Percentiles rank a stretch among this genome's conserved stretches.
These are phyloP conservation scores for Raffaelea ambrosiae DNA, from an alignment of 2,329 filamentous ascomycete genomes.

Conservation along the genomic window DNA sequence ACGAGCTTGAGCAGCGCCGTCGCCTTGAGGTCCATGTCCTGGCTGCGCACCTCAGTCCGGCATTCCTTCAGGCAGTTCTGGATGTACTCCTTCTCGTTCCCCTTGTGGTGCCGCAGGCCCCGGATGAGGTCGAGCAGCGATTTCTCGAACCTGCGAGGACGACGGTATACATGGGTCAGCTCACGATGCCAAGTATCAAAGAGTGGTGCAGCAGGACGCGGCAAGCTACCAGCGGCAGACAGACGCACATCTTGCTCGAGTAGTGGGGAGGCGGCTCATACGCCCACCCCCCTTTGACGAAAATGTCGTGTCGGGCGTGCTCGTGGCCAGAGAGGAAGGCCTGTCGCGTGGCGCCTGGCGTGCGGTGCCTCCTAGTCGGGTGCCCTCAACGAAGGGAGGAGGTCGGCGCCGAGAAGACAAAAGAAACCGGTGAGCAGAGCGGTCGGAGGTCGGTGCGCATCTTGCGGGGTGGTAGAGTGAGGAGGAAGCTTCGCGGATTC, in stretches of 20 bases:
- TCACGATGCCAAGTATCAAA: too few relatives aligned
- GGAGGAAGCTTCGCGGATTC: too few relatives aligned
- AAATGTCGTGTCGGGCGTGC: too few relatives aligned
- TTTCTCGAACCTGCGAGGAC: conserved; percentile 86
- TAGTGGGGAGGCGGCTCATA: too few relatives aligned
- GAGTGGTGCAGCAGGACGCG: too few relatives aligned
- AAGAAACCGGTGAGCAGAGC: not conserved
- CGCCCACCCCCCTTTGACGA: too few relatives aligned
- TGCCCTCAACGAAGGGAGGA: too few relatives aligned
- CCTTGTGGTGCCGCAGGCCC: conserved; percentile 90
- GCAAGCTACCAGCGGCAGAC: too few relatives aligned
- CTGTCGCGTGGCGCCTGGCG: not conserved
- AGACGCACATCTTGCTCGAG: too few relatives aligned
- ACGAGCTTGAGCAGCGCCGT: conserved; percentile 92
- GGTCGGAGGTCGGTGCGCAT: conserved; percentile 1
- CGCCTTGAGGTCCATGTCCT: conserved; percentile 97
- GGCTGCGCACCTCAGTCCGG: conserved; percentile 79
- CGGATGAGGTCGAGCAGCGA: conserved; percentile 98
- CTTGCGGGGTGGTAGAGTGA: not conserved
- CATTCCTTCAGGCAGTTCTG: conserved; percentile 92
- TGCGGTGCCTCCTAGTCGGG: not conserved
- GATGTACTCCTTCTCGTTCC: conserved; percentile 90
- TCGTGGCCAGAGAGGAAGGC: too few relatives aligned
- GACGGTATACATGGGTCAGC: too few relatives aligned
- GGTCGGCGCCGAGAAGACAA: too few relatives aligned